Evolutionary conservation across 2,329 filamentous ascomycete species (phyloP), one percentile per base, ranked within the genome.

Genomic region (Piedraia hortae): DNA sequence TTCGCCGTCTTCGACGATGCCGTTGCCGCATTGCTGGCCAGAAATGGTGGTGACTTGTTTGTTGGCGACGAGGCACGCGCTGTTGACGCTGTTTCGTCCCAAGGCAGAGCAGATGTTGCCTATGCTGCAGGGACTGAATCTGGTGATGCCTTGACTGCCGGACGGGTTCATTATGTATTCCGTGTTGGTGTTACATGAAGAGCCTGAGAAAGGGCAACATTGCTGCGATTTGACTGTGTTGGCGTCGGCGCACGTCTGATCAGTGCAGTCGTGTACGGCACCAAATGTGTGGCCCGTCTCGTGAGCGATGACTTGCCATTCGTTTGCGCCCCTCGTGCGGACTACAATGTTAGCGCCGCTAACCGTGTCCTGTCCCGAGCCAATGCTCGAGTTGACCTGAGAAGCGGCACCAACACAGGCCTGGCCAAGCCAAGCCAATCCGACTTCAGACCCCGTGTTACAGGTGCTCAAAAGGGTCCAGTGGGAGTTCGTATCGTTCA

Each of bases 281-380:
- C 82, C 82, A 43, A 90, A 93, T 0, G 78, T 93, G 44, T 93
- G 82, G 1, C 80, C 82, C 3, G 69, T 68, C 46, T 93, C 82
- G 42, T 93, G 82, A 14, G 82, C 82, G 45, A 93, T 75, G 26
- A 93, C 72, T 43, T 91, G 78, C 82, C 82, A 93, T 41, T 90
- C 80, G 3, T 64, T 70, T 11, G 61, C 56, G 14, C 41, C 42
- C 19, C 29, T 22, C 0, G 77, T 89, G 31, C 64, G 64, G 12
- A 85, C 67, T 11, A 97, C 77, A 1, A 97, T 74, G 39, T 91
- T 93, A 28, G 82, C 68, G 14, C 74, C 73, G 10, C 72, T 67
- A 14, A 89, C 71, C 1, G 66, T 74, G 45, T 85, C 72, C 28
- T 60, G 61, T 14, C 46, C 48, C 15, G 43, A 43, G 2, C 51